phyloP scores from a whole-genome alignment of 2,329 filamentous ascomycete genomes.

The Alternaria infectoria region DNA sequence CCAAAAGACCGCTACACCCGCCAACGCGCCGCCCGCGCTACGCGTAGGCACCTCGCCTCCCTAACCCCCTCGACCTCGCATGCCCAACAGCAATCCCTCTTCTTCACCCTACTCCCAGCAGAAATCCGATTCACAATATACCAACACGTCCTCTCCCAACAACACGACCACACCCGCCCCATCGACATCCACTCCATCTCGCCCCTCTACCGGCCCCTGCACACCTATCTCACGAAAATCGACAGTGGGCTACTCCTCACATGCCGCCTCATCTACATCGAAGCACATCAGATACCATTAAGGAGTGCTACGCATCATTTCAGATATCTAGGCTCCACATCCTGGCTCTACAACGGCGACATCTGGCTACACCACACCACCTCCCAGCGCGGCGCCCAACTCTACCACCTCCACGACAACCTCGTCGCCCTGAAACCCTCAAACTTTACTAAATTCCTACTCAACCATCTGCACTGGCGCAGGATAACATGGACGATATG shows the following conservation, averaged over 20 bases:
- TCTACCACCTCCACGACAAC: slow-evolving; percentile 33
- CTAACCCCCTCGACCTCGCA: slow-evolving; percentile 26
- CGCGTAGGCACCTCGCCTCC: slow-evolving; percentile 20
- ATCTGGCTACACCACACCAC: slow-evolving; percentile 27
- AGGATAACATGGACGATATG: slow-evolving; percentile 33
- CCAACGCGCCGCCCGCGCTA: slow-evolving; percentile 18
- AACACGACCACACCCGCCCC: slow-evolving; percentile 6
- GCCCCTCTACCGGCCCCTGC: slow-evolving; percentile 27
- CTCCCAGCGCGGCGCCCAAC: slow-evolving; percentile 22
- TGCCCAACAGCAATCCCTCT: slow-evolving; percentile 25
- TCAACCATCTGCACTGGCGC: slow-evolving; percentile 28
- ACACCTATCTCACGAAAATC: slow-evolving; percentile 36
- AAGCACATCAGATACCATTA: slow-evolving; percentile 46
- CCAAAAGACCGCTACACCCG: slow-evolving; percentile 16
- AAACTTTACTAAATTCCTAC: slow-evolving; percentile 17
- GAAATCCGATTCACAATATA: slow-evolving; percentile 31
- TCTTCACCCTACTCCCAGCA: slow-evolving; percentile 31
- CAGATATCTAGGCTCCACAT: slow-evolving; percentile 7
- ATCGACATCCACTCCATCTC: slow-evolving; percentile 14
- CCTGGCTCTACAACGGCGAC: slow-evolving; percentile 14
- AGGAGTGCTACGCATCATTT: slow-evolving; percentile 36
- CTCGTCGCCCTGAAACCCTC: background rate
- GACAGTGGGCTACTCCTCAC: slow-evolving; percentile 49
- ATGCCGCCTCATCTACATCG: slow-evolving; percentile 49
- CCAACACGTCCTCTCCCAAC: slow-evolving; percentile 22